Evolutionary conservation across 768 basidiomycete genomes (phyloP).

Genomic region (Kwoniella dejecticola): DNA sequence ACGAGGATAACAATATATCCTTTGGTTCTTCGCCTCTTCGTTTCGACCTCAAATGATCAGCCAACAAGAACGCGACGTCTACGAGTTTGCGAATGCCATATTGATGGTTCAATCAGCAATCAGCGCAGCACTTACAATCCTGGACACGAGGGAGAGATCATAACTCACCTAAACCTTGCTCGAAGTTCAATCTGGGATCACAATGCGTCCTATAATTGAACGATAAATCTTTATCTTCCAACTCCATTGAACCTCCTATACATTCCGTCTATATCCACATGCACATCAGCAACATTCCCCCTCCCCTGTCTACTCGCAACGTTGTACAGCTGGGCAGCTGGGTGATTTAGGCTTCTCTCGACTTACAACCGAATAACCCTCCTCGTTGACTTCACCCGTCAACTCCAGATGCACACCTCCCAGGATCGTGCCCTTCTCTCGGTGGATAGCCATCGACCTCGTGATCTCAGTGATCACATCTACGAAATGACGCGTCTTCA

Average conservation of each 20-base stretch:
- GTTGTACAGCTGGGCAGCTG: no score
- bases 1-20: conserved; percentile 48
- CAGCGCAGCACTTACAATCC: no score
- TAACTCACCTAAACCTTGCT: conserved; percentile 81
- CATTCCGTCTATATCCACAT: conserved; percentile 69
- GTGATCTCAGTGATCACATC: conserved; percentile 83
- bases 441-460: conserved; percentile 77
- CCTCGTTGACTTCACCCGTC: conserved; percentile 84
- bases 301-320: neutral
- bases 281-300: neutral
- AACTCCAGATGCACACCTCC: conserved; percentile 85
- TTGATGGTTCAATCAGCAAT: no score
- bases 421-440: conserved; percentile 69
- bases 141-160: no score
- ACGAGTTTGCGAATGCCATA: no score
- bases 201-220: conserved; percentile 93
- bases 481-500: conserved; percentile 88
- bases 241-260: conserved; percentile 92
- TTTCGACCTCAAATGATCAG: conserved; percentile 75
- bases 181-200: conserved; percentile 90
- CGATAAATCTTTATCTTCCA: conserved; percentile 84
- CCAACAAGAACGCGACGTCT: conserved; percentile 85
- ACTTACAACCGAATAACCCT: conserved; percentile 77
- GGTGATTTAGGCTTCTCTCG: neutral
- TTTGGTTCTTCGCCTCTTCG: conserved; percentile 56